These are phyloP conservation scores for Glycine tomentella DNA, from an alignment of 306 rosid genomes.

Conservation along the genomic window DNA sequence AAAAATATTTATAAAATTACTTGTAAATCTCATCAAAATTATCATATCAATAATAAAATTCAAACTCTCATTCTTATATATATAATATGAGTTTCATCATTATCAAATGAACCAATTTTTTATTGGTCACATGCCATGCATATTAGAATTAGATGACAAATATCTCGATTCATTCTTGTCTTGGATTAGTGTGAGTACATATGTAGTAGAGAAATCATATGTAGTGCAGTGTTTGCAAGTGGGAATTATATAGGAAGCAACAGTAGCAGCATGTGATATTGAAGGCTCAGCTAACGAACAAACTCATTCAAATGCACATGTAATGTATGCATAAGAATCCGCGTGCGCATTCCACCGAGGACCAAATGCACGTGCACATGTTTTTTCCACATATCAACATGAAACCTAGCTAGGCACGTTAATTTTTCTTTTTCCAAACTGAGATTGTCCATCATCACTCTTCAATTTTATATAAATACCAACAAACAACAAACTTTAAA, in stretches of 20 bases:
- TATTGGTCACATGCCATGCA: too few species aligned
- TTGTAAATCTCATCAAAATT: too few species aligned
- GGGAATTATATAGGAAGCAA: neutral
- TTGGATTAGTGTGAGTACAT: too few species aligned
- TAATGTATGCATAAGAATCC: constrained; percentile 54
- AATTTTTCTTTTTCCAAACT: neutral
- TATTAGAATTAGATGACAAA: too few species aligned
- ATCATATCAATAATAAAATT: too few species aligned
- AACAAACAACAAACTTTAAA: too few species aligned
- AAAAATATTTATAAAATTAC: too few species aligned
- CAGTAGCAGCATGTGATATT: constrained; percentile 11
- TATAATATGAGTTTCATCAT: too few species aligned
- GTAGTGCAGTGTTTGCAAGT: neutral
- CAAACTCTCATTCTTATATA: too few species aligned
- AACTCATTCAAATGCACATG: constrained; percentile 56
- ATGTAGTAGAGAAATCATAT: too few species aligned
- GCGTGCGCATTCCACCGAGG: constrained; percentile 54
- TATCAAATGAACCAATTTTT: too few species aligned
- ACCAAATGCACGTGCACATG: constrained; percentile 47
- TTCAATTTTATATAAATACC: neutral
- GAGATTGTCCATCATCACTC: neutral
- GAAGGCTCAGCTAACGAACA: constrained; percentile 48
- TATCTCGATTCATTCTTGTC: too few species aligned
- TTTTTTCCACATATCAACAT: neutral
- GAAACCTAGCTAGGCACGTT: neutral